Evolutionary conservation across 305 asterid genomes (phyloP), one percentile per base, ranked within the genome.

Genomic region (Solanum hybrid): DNA sequence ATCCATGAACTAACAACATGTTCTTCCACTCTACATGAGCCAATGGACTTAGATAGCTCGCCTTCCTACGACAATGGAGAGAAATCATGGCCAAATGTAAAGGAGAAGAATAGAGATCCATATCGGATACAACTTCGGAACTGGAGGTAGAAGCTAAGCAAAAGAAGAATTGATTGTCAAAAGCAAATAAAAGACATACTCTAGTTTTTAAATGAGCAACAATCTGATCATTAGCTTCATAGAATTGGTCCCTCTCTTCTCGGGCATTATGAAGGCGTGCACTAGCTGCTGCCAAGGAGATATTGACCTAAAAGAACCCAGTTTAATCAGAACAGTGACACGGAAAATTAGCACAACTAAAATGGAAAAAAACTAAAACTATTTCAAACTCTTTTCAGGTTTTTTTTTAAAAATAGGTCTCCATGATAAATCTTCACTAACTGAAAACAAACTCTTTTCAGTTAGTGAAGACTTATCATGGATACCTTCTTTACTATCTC

Each of bases 231-330:
- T 98, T 98, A 90, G 99, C 99, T 75, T 98, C 99, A 90, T 95
- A 97, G 93, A 98, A 98, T 89, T 98, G 99, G 90, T 95, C 98
- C 93, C 98, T 95, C 93, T 97, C 99, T 90, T 97, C 99, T 86
- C 84, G 93, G 90, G 79, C 95, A 89, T 96, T 96, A 90, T 90
- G 98, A 89, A 96, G 97, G 89, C 99, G 98, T 85, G 95, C 96
- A 93, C 92, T 94, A 87, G 94, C 97, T 88, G 98, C 96, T 93
- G 98, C 94, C 94, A 98, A 93, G 89, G 98, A 94, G 92, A 88
- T 94, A 93, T 97, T 97, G 91, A 97, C 99, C 99, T 97, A 88
- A 88, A 90, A 91, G 39, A 10, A 84, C 76, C 88, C 88, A 31
- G 77, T 31, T 84, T 84, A 84, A 22, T 7, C 88, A 84, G 27